Evolutionary conservation across 164 flowering plant genomes (phyloP), one percentile per base, ranked within the genome.

Genomic region (Paratinospora sagittata): DNA sequence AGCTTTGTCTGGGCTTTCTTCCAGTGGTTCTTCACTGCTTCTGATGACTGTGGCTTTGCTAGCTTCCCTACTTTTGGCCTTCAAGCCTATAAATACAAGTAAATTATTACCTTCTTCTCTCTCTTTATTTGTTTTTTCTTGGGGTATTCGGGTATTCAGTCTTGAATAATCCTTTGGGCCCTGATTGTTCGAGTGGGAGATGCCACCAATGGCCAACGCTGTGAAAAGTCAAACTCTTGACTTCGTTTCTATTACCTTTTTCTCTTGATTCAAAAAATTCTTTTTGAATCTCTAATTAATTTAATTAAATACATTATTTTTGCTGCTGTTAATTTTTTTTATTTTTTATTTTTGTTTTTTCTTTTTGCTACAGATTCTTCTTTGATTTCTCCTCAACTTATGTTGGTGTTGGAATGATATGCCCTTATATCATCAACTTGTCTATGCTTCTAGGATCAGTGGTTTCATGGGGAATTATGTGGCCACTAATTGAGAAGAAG

Each of bases 331-430:
- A 10, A 33, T 4, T 14, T n/a, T n/a, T n/a, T n/a, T n/a, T n/a
- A n/a, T n/a, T n/a, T n/a, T n/a, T n/a, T n/a, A n/a, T n/a, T n/a
- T n/a, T n/a, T n/a, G n/a, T 41, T 13, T 70, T 4, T 14, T 14
- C 19, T 39, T 66, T 30, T 30, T 30, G 34, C 8, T 74, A 8
- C 80, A 88, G 89, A 73, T 88, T 88, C 62, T 84, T 74, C 70
- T 88, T 88, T 69, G 91, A 88, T 77, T 86, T 86, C 80, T 86
- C 91, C 0, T 72, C 87, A 8, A 85, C 85, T 11, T 88, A 86
- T 70, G 85, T 86, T 61, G 91, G 91, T 26, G 89, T 86, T 52
- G 91, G 91, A 3, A 87, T 87, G 91, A 82, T 88, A 14, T 83
- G 86, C 71, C 86, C 84, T 27, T 83, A 79, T 69, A 73, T 78